A percentile compares a stretch with the other conserved stretches of the same genome.
phyloP scores from a whole-genome alignment of 768 basidiomycete species.

The Boletellus ananiceps region DNA sequence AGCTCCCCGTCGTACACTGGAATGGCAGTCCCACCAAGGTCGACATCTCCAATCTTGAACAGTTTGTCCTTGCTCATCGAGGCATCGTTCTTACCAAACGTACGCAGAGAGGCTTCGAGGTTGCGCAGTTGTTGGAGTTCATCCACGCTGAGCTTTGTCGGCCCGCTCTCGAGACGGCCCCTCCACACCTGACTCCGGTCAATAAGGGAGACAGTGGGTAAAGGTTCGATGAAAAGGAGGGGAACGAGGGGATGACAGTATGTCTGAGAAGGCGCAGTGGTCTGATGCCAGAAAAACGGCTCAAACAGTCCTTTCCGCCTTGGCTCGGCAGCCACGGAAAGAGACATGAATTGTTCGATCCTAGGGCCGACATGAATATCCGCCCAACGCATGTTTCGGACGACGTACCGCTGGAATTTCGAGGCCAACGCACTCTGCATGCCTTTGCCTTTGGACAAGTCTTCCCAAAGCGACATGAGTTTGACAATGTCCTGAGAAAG shows the following conservation, averaged over 20 bases:
- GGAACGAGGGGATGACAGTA: slow-evolving; percentile 53
- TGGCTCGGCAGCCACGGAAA: slow-evolving; percentile 73
- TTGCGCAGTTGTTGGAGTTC: slow-evolving; percentile 58
- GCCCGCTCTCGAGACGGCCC: slow-evolving; percentile 63
- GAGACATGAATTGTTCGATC: slow-evolving; percentile 72
- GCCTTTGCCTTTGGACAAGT: slow-evolving; percentile 37
- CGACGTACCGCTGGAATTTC: slow-evolving; percentile 61
- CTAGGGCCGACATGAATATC: slow-evolving; percentile 31
- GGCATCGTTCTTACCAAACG: slow-evolving; percentile 15
- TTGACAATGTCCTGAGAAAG: slow-evolving; percentile 43
- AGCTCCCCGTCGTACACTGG: slow-evolving; percentile 73
- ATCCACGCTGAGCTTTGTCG: slow-evolving; percentile 41
- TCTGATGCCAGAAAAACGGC: slow-evolving; percentile 67
- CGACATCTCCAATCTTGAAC: slow-evolving; percentile 38
- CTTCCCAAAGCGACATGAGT: slow-evolving; percentile 56
- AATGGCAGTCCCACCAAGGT: slow-evolving; percentile 64
- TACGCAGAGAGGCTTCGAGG: slow-evolving; percentile 43
- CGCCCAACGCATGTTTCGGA: background rate
- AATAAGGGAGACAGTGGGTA: slow-evolving; percentile 63
- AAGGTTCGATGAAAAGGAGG: slow-evolving; percentile 69
- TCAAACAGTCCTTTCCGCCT: slow-evolving; percentile 71
- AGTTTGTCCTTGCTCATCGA: slow-evolving; percentile 24
- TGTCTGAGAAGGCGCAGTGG: slow-evolving; percentile 32
- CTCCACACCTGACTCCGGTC: slow-evolving; percentile 63
- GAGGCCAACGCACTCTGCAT: slow-evolving; percentile 39